Conservation (phyloP, 163 green algal genomes). For the Volvox carteri region DNA sequence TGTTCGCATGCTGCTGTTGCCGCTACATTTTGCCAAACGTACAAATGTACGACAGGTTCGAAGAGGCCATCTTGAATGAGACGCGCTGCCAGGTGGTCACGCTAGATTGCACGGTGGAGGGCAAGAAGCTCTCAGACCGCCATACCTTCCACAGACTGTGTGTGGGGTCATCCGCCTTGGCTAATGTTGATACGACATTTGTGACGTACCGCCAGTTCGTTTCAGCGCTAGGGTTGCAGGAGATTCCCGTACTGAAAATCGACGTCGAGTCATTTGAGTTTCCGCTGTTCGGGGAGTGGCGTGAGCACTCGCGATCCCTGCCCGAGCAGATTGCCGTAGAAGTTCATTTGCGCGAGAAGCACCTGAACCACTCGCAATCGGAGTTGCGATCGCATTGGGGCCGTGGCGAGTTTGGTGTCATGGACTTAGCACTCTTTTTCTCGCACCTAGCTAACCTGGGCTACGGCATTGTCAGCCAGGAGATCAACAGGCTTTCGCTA, state of each 20-base stretch:
- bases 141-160: no score
- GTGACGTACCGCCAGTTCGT: no score
- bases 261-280: slow-evolving; percentile 13
- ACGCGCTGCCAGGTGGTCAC: no score
- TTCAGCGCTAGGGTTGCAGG: no score
- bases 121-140: no score
- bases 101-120: no score
- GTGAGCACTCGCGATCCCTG: not conserved
- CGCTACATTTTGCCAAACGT: no score
- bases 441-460: slow-evolving; percentile 3
- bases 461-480: slow-evolving; percentile 2
- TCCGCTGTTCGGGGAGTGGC: slow-evolving; percentile 3
- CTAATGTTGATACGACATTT: no score
- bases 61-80: no score
- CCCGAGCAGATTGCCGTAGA: slow-evolving; percentile 11
- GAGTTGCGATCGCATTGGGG: not conserved
- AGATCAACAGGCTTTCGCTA: not conserved
- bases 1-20: no score
- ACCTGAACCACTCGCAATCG: not conserved
- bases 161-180: no score
- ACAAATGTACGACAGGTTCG: no score
- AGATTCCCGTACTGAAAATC: not conserved
- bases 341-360: not conserved
- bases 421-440: not conserved
- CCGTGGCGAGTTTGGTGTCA: not conserved